Evolutionary conservation across 257 asterid genomes (phyloP).

Genomic region (Osmanthus fragrans): DNA sequence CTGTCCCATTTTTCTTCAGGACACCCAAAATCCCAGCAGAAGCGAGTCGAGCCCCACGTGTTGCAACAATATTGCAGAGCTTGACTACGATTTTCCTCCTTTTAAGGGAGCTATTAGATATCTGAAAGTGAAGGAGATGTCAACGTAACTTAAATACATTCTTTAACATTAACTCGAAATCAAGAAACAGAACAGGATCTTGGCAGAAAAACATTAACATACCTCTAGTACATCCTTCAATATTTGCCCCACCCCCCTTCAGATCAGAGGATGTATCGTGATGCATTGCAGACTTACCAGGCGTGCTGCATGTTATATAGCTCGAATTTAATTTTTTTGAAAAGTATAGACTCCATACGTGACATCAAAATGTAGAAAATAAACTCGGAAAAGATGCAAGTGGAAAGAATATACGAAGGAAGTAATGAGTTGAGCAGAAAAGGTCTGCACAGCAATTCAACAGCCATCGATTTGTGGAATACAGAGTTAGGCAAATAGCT

Average conservation of each 20-base stretch:
- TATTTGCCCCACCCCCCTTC: conserved; percentile 58
- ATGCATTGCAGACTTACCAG: conserved; percentile 93
- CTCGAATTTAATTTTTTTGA: background rate
- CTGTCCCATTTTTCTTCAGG: conserved; percentile 73
- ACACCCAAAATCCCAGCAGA: conserved; percentile 77
- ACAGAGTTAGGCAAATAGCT: background rate
- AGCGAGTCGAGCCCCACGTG: conserved; percentile 86
- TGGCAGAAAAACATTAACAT: background rate
- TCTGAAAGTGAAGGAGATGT: conserved; percentile 39
- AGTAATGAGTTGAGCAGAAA: too few species aligned
- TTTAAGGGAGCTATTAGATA: conserved; percentile 59
- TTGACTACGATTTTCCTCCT: conserved; percentile 52
- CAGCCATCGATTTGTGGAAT: background rate
- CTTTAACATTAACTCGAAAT: background rate
- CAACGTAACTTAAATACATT: too few species aligned
- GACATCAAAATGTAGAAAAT: background rate
- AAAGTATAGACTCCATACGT: background rate
- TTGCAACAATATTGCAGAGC: conserved; percentile 65
- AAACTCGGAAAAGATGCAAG: background rate
- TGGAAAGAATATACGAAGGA: background rate
- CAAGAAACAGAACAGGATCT: too few species aligned
- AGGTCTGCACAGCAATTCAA: background rate
- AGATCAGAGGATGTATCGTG: conserved; percentile 78
- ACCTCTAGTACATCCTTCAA: conserved; percentile 70
- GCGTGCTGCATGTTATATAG: conserved; percentile 59